phyloP scores from a whole-genome alignment of 305 asterid genomes.

The Lippia alba region DNA sequence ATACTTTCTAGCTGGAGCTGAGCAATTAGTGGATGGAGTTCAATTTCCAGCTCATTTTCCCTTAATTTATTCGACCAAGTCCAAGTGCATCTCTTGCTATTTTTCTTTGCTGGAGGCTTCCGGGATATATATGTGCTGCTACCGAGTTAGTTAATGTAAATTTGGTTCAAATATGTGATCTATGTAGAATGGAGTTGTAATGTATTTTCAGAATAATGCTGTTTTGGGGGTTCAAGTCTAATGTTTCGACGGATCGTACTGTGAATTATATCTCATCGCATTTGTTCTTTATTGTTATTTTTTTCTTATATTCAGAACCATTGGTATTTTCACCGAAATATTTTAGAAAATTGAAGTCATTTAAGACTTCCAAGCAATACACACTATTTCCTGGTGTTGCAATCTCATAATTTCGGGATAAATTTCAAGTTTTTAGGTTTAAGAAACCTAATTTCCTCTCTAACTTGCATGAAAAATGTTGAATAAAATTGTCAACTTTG shows the following conservation, averaged over 20 bases:
- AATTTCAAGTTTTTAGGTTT: no score
- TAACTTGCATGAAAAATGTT: slow-evolving; percentile 27
- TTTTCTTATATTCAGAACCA: background rate
- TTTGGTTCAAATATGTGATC: slow-evolving; percentile 36
- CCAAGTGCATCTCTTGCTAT: slow-evolving; percentile 45
- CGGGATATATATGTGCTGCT: slow-evolving; percentile 36
- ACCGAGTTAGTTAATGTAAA: slow-evolving; percentile 32
- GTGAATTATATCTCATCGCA: background rate
- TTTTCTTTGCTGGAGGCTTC: slow-evolving; percentile 46
- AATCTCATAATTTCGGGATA: no score
- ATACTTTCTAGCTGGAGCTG: slow-evolving; percentile 35
- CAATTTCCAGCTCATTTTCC: slow-evolving; percentile 20
- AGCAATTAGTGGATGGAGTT: slow-evolving; percentile 31
- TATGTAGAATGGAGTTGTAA: slow-evolving; percentile 40
- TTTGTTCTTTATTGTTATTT: background rate
- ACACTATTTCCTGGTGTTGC: slow-evolving; percentile 4
- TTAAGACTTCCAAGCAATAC: background rate
- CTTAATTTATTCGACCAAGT: slow-evolving; percentile 33
- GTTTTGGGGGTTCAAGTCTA: slow-evolving; percentile 22
- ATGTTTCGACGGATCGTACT: background rate
- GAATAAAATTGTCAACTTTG: background rate
- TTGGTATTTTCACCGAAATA: background rate
- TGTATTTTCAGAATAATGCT: slow-evolving; percentile 32
- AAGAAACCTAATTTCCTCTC: slow-evolving; percentile 11
- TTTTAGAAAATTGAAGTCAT: slow-evolving; percentile 16